These are phyloP conservation scores for Pythium periplocum DNA, from an alignment of 352 stramenopile species.

Conservation along the genomic window DNA sequence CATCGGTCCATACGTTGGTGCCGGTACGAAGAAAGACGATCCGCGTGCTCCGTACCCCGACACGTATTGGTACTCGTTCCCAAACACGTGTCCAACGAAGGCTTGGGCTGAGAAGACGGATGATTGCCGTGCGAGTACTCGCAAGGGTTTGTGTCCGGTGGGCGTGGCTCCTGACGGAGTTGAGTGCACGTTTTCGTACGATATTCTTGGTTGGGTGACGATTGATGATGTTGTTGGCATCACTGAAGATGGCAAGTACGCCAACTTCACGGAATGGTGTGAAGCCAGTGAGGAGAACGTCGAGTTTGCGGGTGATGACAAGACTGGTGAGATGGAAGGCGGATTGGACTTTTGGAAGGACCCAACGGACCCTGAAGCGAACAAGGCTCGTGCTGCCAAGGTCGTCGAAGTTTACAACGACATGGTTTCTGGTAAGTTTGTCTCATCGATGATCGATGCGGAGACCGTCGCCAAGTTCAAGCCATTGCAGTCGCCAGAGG, in stretches of 20 bases:
- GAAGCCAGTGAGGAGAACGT: constrained; percentile 4
- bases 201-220: constrained; percentile 22
- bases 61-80: constrained; percentile 65
- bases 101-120: constrained; percentile 20
- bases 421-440: neutral
- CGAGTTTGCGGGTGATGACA: constrained; percentile 19
- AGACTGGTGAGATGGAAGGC: constrained; percentile 3
- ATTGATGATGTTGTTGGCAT: constrained; percentile 34
- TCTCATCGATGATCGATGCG: constrained; percentile 11
- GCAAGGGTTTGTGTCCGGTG: constrained; percentile 15
- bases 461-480: constrained; percentile 7
- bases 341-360: constrained; percentile 24
- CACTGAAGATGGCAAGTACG: constrained; percentile 19
- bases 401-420: constrained; percentile 20
- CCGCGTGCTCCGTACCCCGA: constrained; percentile 34
- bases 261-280: constrained; percentile 24
- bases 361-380: constrained; percentile 15
- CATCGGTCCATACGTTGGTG: constrained; percentile 61
- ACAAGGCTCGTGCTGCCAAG: constrained; percentile 10
- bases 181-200: constrained; percentile 24
- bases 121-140: constrained; percentile 10
- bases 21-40: constrained; percentile 29
- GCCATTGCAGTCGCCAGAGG: constrained; percentile 18
- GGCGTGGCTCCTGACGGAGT: constrained; percentile 23
- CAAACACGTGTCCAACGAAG: constrained; percentile 46